A percentile compares a stretch with the other conserved stretches of the same genome.
Conservation (phyloP, 2,329 filamentous ascomycete genomes). For the Nigrospora osmanthi region DNA sequence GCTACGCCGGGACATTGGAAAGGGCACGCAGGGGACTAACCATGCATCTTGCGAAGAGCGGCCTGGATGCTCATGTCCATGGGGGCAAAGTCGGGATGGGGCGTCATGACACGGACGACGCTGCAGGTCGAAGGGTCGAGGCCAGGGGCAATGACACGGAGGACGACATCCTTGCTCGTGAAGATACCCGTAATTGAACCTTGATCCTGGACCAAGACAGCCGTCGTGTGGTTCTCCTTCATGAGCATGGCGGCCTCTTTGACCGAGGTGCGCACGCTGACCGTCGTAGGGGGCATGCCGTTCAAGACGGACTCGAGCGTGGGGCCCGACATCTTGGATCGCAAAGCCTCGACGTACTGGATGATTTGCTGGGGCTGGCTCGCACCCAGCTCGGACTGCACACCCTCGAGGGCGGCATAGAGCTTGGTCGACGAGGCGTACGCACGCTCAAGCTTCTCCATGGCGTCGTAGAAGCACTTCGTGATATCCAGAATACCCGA, state of each 20-base stretch:
- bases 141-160: constrained; percentile 94
- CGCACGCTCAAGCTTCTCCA: constrained; percentile 97
- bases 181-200: constrained; percentile 98
- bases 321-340: constrained; percentile 94
- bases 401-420: constrained; percentile 94
- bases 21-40: constrained; percentile 40
- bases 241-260: constrained; percentile 92
- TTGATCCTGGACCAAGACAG: constrained; percentile 91
- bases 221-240: constrained; percentile 98
- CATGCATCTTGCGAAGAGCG: constrained; percentile 97
- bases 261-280: constrained; percentile 91
- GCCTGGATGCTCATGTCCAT: constrained; percentile 99
- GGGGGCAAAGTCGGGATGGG: constrained; percentile 95
- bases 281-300: constrained; percentile 84
- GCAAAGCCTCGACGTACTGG: constrained; percentile 93
- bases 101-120: constrained; percentile 97
- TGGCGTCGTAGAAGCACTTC: constrained; percentile 99
- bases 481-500: constrained; percentile 97
- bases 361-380: constrained; percentile 98
- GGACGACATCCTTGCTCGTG: constrained; percentile 97
- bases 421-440: constrained; percentile 97
- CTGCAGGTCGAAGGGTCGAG: constrained; percentile 92
- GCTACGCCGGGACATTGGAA: background rate
- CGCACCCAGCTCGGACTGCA: constrained; percentile 91
- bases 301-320: constrained; percentile 92